These are phyloP conservation scores for Penicillium sp. DNA, from an alignment of 2,329 filamentous ascomycete species.

Conservation along the genomic window DNA sequence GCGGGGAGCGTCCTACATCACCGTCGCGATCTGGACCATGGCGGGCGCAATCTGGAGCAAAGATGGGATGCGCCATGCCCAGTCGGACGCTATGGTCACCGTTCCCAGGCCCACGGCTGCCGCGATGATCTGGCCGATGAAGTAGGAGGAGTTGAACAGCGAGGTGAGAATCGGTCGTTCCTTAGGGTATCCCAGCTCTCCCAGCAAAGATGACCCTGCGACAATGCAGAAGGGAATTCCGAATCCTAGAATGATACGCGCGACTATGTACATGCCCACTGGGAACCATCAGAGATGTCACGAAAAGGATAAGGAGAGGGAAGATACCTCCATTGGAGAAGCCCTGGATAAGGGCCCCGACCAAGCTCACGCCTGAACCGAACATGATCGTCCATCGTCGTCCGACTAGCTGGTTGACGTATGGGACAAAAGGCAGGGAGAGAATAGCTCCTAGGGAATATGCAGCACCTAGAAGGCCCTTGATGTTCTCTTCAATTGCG, in stretches of 20 bases:
- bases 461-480: conserved; percentile 56
- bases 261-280: conserved; percentile 60
- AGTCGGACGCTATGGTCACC: conserved; percentile 34
- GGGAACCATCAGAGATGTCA: not conserved
- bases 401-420: conserved; percentile 55
- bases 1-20: conserved; percentile 17
- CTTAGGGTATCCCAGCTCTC: conserved; percentile 60
- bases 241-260: conserved; percentile 59
- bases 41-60: conserved; percentile 40
- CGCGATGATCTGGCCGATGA: conserved; percentile 28
- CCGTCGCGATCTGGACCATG: conserved; percentile 23
- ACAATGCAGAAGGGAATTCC: conserved; percentile 62
- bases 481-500: conserved; percentile 19
- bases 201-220: conserved; percentile 56
- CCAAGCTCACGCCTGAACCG: conserved; percentile 53
- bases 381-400: conserved; percentile 57
- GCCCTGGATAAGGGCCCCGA: conserved; percentile 57
- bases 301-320: not conserved
- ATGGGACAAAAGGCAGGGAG: conserved; percentile 56
- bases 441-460: conserved; percentile 60
- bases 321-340: conserved; percentile 45
- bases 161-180: conserved; percentile 60
- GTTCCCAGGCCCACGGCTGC: conserved; percentile 29
- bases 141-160: conserved; percentile 55
- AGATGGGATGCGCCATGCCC: conserved; percentile 49